Evolutionary conservation across 768 basidiomycete species (phyloP), one percentile per base, ranked within the genome.

Genomic region (Nevesoporus exiguus): DNA sequence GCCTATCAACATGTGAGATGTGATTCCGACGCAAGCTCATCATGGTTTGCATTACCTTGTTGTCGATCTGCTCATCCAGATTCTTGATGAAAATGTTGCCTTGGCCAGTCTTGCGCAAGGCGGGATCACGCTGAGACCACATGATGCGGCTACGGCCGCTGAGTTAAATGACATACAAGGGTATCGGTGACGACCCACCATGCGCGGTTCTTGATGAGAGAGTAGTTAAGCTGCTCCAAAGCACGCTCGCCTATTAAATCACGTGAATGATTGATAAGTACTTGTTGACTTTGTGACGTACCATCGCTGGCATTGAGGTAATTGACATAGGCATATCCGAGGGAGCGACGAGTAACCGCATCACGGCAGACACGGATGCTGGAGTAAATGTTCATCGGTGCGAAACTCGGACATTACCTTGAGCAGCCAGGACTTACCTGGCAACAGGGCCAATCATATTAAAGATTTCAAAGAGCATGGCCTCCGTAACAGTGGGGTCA

Each of bases 1-100:
- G 97, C 97, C 91, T 93, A 64, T 7, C 27, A 29, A 36, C 2
- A 52, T 51, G 34, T 56, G 33, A 54, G 46, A 31, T n/a, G 24
- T 33, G 41, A 48, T 33, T 9, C n/a, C 5, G 47, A 43, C 1
- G 4, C 1, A 2, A 24, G 41, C 0, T 2, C 7, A 30, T 40
- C 14, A 42, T 22, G 3, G 51, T 3, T 6, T 17, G 21, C 15
- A 25, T 39, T 51, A 86, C 90, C 84, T 98, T 98, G 82, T 99
- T 98, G 76, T 99, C 97, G 63, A 98, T 98, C 53, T 80, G 81
- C 74, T 96, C 93, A 66, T 97, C 95, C 62, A 99, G 77, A 77
- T 99, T 99, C 80, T 99, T 99, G 77, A 99, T 98, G 79, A 99
- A 99, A 69, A 99, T 93, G 74, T 99, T 99, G 73, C 97, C 97